phyloP scores from a whole-genome alignment of 495 filamentous ascomycete genomes.

The Cetradonia linearis region DNA sequence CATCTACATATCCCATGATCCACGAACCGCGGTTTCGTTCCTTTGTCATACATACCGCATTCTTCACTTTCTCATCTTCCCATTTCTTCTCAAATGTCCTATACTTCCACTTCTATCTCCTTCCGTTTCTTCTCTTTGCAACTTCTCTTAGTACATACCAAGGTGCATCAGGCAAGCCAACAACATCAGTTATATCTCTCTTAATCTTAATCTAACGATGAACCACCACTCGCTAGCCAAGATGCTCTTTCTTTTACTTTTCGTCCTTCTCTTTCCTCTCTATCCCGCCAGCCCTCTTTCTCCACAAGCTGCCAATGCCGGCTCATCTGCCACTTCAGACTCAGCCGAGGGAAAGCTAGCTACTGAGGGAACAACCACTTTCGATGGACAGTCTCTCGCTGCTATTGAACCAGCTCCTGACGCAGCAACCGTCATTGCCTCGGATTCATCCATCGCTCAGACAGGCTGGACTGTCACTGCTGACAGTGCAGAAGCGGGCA shows the following conservation, averaged over 20 bases:
- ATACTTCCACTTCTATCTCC: neutral
- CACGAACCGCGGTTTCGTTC: neutral
- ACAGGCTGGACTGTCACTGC: constrained; percentile 22
- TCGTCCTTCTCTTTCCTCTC: constrained; percentile 12
- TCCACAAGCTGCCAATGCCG: constrained; percentile 20
- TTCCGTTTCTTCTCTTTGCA: neutral
- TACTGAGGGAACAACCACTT: constrained; percentile 11
- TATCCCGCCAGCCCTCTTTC: constrained; percentile 17
- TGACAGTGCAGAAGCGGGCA: constrained; percentile 18
- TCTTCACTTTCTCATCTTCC: neutral
- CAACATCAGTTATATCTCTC: neutral
- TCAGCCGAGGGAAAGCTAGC: neutral
- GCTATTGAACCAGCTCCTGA: constrained; percentile 3
- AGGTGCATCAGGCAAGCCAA: constrained; percentile 6
- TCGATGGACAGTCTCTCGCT: constrained; percentile 6
- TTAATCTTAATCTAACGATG: constrained; percentile 14
- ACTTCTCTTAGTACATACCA: neutral
- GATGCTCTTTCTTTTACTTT: constrained; percentile 14
- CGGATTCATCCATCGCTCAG: constrained; percentile 1
- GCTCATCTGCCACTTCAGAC: neutral
- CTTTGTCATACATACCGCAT: neutral
- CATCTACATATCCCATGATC: neutral
- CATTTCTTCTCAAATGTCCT: constrained; percentile 6
- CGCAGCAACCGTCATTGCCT: constrained; percentile 4
- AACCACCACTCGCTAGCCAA: neutral